phyloP scores from a whole-genome alignment of 805 yeast genomes.

The Cyberlindnera misumaiensis region DNA sequence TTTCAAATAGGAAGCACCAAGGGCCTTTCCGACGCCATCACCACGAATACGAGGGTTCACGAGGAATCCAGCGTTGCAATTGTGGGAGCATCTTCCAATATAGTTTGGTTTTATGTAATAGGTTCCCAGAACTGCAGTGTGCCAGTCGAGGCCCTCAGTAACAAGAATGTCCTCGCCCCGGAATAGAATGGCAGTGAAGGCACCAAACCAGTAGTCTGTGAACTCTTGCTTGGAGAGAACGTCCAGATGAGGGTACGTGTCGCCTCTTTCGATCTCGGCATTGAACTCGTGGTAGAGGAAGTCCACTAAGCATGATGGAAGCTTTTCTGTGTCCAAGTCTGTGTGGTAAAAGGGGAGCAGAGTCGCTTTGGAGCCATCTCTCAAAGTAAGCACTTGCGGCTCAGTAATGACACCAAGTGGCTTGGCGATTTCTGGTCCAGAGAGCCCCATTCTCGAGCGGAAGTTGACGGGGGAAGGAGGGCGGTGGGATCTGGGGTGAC shows the following conservation, averaged over 20 bases:
- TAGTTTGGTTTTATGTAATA: slow-evolving; percentile 85
- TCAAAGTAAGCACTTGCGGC: slow-evolving; percentile 29
- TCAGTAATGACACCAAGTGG: slow-evolving; percentile 30
- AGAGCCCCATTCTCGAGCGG: slow-evolving; percentile 12
- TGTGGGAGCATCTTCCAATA: slow-evolving; percentile 76
- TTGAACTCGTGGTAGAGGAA: slow-evolving; percentile 50
- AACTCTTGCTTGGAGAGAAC: slow-evolving; percentile 42
- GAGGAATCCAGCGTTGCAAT: slow-evolving; percentile 82
- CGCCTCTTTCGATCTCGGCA: slow-evolving; percentile 61
- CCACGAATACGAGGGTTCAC: slow-evolving; percentile 60
- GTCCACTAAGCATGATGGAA: slow-evolving; percentile 46
- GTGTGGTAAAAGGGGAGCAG: slow-evolving; percentile 49
- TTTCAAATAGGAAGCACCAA: slow-evolving; percentile 59
- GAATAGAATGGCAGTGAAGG: slow-evolving; percentile 59
- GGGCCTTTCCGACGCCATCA: slow-evolving; percentile 55
- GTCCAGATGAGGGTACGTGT: slow-evolving; percentile 61
- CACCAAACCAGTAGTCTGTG: slow-evolving; percentile 56
- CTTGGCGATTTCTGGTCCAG: slow-evolving; percentile 28
- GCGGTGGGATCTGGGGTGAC: too few species aligned
- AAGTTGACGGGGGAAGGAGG: too few species aligned
- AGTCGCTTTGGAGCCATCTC: slow-evolving; percentile 44
- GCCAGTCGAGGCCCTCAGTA: slow-evolving; percentile 33
- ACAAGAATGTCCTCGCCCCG: slow-evolving; percentile 28
- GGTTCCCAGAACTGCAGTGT: slow-evolving; percentile 52
- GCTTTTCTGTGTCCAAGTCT: slow-evolving; percentile 24